These are phyloP conservation scores for Colletotrichum navitas DNA, from an alignment of 2,329 filamentous ascomycete genomes.

Conservation along the genomic window DNA sequence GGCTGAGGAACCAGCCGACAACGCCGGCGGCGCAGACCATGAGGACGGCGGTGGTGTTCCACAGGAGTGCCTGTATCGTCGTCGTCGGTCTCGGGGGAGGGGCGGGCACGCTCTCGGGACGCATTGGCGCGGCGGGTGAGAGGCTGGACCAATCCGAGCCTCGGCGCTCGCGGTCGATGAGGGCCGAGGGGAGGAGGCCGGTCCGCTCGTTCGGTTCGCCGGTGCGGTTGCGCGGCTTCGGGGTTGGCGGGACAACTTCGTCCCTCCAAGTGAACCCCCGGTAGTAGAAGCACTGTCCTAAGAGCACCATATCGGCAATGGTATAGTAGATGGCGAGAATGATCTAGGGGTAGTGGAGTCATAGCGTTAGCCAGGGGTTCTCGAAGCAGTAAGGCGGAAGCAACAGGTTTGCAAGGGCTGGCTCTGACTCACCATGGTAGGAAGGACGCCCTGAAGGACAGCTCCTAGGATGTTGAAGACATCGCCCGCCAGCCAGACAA, in stretches of 20 bases:
- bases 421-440: constrained; percentile 78
- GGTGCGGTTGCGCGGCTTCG: constrained; percentile 53
- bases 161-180: constrained; percentile 58
- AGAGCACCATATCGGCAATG: constrained; percentile 87
- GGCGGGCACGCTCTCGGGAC: constrained; percentile 59
- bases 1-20: constrained; percentile 85
- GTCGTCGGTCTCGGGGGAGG: constrained; percentile 63
- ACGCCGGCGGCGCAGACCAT: constrained; percentile 88
- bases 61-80: constrained; percentile 69
- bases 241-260: constrained; percentile 58
- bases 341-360: constrained; percentile 60
- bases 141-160: constrained; percentile 72
- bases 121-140: constrained; percentile 86
- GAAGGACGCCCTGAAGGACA: constrained; percentile 88
- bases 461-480: constrained; percentile 97
- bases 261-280: constrained; percentile 81
- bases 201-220: constrained; percentile 66
- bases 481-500: constrained; percentile 93
- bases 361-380: constrained; percentile 40
- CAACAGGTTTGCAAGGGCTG: neutral
- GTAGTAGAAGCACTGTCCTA: constrained; percentile 96
- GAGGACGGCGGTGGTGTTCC: constrained; percentile 81
- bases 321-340: constrained; percentile 97
- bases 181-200: constrained; percentile 54
- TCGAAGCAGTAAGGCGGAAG: constrained; percentile 26